Evolutionary conservation across 2,329 filamentous ascomycete genomes (phyloP), one percentile per base, ranked within the genome.

Genomic region (Curvularia hawaiiensis): DNA sequence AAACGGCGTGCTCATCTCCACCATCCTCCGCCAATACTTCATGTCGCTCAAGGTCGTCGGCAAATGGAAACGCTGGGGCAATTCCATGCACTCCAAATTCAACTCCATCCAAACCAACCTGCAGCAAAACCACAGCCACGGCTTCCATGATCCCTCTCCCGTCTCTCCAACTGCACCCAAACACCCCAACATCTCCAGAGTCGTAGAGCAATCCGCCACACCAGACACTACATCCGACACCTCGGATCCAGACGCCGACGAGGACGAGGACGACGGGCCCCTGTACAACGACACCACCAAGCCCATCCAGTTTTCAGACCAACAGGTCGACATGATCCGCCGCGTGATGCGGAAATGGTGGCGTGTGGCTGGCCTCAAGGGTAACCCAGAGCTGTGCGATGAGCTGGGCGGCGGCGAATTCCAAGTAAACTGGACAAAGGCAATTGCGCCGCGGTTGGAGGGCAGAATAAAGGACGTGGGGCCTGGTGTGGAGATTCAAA

Each of bases 1-100:
- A 72, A 93, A 90, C 65, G 93, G 92, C 3, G 88, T 96, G 16
- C 82, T 97, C 54, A 91, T 97, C 67, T 92, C 90, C 48, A 91
- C 90, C 70, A 88, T 97, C 74, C 82, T 97, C 20, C 86, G 92
- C 12, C 92, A 97, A 73, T 97, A 96, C 76, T 97, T 97, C 77
- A 89, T 96, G 84, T 90, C 88, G 7, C 82, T 96, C 43, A 90
- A 91, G 54, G 89, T 93, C 1, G 79, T 96, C 26, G 90, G 91
- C 18, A 86, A 86, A 67, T 97, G 92, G 92, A 87, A 85, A 58
- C 83, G 87, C 56, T 90, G 90, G 80, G 85, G 88, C 14, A 79
- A 83, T 1, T 83, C 82, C 58, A 80, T 91, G 70, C 79, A 82
- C 16, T 77, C 80, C 1, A 88, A 91, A 71, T 96, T 91, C 88